Conservation (phyloP, 2,329 filamentous ascomycete species). For the Xylariaceae sp. region DNA sequence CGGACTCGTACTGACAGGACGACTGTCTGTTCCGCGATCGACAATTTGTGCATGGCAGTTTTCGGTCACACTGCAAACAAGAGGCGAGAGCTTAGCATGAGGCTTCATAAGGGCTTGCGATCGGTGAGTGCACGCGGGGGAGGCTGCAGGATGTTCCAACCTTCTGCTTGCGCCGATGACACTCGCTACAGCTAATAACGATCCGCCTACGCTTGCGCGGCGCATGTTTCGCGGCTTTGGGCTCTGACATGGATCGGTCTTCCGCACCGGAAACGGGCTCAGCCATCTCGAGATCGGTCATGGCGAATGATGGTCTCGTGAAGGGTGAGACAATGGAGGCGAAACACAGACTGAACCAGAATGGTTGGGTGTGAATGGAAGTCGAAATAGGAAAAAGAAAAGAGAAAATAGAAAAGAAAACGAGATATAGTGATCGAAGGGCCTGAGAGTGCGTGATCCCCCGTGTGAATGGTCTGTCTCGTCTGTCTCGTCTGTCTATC, state of each 20-base stretch:
- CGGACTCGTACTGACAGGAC: conserved; percentile 53
- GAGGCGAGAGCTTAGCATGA: conserved; percentile 15
- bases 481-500: background rate
- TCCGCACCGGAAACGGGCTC: conserved; percentile 20
- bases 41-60: conserved; percentile 56
- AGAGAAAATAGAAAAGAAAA: background rate
- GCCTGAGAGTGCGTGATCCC: no score
- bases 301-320: conserved; percentile 8
- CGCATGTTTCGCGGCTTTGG: conserved; percentile 31
- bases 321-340: background rate
- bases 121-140: background rate
- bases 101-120: conserved; percentile 7
- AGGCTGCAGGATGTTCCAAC: conserved; percentile 29
- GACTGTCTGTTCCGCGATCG: conserved; percentile 50
- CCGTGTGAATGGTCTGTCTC: no score
- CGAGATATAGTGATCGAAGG: background rate
- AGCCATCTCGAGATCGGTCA: conserved; percentile 23
- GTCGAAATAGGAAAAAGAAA: background rate
- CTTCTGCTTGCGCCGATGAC: conserved; percentile 60
- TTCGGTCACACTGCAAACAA: conserved; percentile 49
- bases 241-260: conserved; percentile 14
- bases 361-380: background rate
- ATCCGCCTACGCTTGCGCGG: conserved; percentile 54
- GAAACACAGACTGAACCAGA: background rate
- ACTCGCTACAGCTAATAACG: conserved; percentile 60